phyloP scores from a whole-genome alignment of 441 rosid species.

The Populus hybrid region DNA sequence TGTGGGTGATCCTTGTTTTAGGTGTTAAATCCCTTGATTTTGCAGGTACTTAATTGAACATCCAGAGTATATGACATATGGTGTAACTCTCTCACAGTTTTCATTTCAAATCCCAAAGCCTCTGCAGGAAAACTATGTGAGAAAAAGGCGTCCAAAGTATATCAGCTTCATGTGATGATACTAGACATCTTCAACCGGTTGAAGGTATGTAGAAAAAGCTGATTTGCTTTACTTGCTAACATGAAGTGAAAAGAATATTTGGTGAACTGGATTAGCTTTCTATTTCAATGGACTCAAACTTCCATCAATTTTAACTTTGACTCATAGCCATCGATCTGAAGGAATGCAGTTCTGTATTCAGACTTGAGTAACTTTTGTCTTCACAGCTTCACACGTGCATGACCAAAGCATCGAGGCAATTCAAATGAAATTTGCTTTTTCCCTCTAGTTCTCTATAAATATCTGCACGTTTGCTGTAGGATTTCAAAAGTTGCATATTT shows the following conservation, averaged over 20 bases:
- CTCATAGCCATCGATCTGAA: background rate
- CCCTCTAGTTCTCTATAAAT: background rate
- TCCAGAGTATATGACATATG: conserved; percentile 54
- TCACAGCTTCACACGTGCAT: background rate
- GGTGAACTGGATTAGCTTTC: background rate
- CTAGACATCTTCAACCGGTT: conserved; percentile 31
- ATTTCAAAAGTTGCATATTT: background rate
- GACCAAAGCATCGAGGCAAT: background rate
- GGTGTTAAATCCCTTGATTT: conserved; percentile 14
- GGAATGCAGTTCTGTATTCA: background rate
- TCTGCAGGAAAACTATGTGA: conserved; percentile 64
- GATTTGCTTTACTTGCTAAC: conserved; percentile 7
- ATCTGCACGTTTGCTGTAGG: background rate
- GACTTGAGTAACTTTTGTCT: background rate
- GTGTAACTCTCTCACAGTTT: conserved; percentile 59
- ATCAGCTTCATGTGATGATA: conserved; percentile 34
- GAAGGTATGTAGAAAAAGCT: conserved; percentile 44
- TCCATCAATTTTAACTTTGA: background rate
- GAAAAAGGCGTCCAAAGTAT: conserved; percentile 58
- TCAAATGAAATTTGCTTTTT: background rate
- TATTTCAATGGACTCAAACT: background rate
- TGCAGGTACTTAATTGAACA: conserved; percentile 64
- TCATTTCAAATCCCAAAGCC: conserved; percentile 93
- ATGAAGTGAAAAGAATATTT: background rate
- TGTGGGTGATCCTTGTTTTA: background rate